Percentiles rank a stretch among this genome's conserved stretches.
These are phyloP conservation scores for Cephalotrichum gorgonifer DNA, from an alignment of 2,329 filamentous ascomycete genomes.

Conservation along the genomic window DNA sequence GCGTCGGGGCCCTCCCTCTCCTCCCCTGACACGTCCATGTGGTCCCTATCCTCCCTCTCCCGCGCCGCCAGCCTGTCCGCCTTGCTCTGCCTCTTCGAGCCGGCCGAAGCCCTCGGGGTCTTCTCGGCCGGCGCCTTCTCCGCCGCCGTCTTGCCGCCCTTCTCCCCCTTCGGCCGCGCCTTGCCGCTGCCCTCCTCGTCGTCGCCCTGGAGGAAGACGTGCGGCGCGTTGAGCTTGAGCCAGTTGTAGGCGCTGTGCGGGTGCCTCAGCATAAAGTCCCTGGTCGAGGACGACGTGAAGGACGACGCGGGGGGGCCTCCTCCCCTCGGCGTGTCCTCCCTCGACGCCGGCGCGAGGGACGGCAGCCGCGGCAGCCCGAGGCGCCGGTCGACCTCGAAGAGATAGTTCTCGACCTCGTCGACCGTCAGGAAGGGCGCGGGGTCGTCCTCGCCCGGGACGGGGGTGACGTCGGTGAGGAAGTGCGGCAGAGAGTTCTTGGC, in stretches of 20 bases:
- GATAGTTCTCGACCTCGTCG: conserved; percentile 64
- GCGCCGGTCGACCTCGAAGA: conserved; percentile 50
- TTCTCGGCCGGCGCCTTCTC: not conserved
- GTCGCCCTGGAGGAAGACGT: conserved; percentile 63
- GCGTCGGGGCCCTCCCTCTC: conserved; percentile 15
- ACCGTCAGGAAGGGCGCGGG: conserved; percentile 58
- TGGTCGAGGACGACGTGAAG: conserved; percentile 26
- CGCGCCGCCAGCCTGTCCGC: not conserved
- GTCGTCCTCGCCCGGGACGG: conserved; percentile 39
- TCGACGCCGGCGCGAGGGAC: conserved; percentile 35
- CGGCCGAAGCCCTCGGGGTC: not conserved
- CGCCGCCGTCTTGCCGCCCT: not conserved
- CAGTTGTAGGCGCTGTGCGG: conserved; percentile 93
- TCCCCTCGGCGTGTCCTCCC: too few species aligned
- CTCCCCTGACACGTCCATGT: conserved; percentile 9
- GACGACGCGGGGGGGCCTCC: conserved; percentile 17
- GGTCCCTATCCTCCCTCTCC: not conserved
- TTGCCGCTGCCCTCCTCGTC: conserved; percentile 29
- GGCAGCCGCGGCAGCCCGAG: conserved; percentile 33
- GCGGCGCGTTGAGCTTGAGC: conserved; percentile 75
- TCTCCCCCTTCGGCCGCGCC: conserved; percentile 2
- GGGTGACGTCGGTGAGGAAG: conserved; percentile 36
- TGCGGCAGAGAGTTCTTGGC: conserved; percentile 55
- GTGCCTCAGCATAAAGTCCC: conserved; percentile 44
- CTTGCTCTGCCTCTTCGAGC: not conserved